Base-by-base conservation (phyloP, 139 green algal species). In the Closterium sp. region DNA sequence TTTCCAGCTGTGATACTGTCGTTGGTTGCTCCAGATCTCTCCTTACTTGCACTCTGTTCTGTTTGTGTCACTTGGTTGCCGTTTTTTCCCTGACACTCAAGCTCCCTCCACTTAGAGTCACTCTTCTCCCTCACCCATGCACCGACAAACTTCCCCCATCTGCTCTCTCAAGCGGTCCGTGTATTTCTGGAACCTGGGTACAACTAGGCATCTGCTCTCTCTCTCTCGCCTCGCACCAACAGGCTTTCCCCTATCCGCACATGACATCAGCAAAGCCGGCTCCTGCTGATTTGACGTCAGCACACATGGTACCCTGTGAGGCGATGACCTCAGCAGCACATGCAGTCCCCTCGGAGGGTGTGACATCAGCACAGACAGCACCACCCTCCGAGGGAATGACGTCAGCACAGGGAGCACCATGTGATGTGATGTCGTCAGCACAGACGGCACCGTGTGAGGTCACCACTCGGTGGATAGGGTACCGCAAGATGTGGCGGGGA, bases 381-480 rank as follows among this genome's bases (percentile, higher is more conserved):
- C 16, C 55, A 76, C 12, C 55, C 55, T 76, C 12, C 10, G 55
- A 76, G 55, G 16, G 16, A 76, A 28, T 76, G 55, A 76, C 55
- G 55, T 76, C 55, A 76, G 55, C 55, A 76, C 55, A 76, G 16
- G 55, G 23, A 19, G 55, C 55, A 76, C 23, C 23, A 76, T 16
- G 55, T 19, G 9, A 19, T 76, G 55, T 76, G 55, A 10, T 76
- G 55, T 28, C 55, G 25, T 76, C 55, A 76, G 55, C 55, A 76
- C 66, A 91, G 30, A 97, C 95, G 33, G 95, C 95, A 84, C 76
- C 88, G 2, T 93, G 88, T 35, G 31, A 95, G 16, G 96, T 99
- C 35, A 97, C 95, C 2, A 94, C 94, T 30, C 95, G 95, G 85
- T 98, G 95, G 93, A 87, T 97, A 91, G 97, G 96, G 64, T 99